phyloP scores from a whole-genome alignment of 805 yeast genomes.

The Candida incommunis region DNA sequence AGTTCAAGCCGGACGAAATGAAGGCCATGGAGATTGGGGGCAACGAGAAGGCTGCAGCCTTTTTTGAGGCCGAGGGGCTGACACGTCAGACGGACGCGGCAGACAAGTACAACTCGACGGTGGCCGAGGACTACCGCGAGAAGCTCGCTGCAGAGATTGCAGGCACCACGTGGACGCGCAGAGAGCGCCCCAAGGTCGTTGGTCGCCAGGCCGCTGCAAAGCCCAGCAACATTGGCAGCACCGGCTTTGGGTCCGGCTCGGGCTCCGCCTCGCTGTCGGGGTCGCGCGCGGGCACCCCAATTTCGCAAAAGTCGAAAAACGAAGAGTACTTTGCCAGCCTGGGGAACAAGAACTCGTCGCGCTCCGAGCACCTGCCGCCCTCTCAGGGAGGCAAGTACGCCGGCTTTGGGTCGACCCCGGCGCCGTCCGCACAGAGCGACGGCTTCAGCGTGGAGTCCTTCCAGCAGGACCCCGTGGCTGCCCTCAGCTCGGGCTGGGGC shows the following conservation, averaged over 20 bases:
- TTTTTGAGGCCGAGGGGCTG: slow-evolving; percentile 59
- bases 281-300: not conserved
- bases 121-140: slow-evolving; percentile 90
- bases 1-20: slow-evolving; percentile 87
- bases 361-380: slow-evolving; percentile 76
- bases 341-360: slow-evolving; percentile 54
- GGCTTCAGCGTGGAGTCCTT: slow-evolving; percentile 15
- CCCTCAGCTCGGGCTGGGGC: slow-evolving; percentile 89
- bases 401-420: slow-evolving; percentile 74
- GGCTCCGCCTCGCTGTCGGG: slow-evolving; percentile 2
- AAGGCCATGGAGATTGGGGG: slow-evolving; percentile 91
- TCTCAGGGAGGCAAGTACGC: slow-evolving; percentile 87
- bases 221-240: slow-evolving; percentile 1
- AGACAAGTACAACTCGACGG: slow-evolving; percentile 70
- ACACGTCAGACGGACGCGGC: slow-evolving; percentile 50
- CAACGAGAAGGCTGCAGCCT: slow-evolving; percentile 57
- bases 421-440: slow-evolving; percentile 8
- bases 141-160: slow-evolving; percentile 62
- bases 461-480: slow-evolving; percentile 75
- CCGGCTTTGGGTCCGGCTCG: not conserved
- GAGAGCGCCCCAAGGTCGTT: slow-evolving; percentile 20
- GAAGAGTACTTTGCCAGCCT: slow-evolving; percentile 72
- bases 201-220: slow-evolving; percentile 5
- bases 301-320: slow-evolving; percentile 39
- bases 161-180: slow-evolving; percentile 54